These are phyloP conservation scores for Diaporthe helianthi DNA, from an alignment of 2,329 filamentous ascomycete genomes.

Conservation along the genomic window DNA sequence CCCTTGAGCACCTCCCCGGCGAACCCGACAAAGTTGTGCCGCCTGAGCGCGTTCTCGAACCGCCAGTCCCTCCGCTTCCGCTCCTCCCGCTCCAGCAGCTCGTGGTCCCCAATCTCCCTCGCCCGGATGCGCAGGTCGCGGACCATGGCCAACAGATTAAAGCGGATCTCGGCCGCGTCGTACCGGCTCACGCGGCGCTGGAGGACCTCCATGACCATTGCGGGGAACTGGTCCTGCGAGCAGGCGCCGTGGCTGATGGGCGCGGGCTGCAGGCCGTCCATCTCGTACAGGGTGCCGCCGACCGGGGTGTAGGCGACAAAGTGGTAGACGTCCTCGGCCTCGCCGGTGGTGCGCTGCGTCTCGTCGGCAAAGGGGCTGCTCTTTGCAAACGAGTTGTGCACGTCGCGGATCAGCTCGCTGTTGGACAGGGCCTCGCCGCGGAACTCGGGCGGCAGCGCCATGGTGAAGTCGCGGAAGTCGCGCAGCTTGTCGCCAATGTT, in stretches of 20 bases:
- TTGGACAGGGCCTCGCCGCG: constrained; percentile 68
- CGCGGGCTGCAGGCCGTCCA: constrained; percentile 91
- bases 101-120: constrained; percentile 80
- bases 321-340: constrained; percentile 91
- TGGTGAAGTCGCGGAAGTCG: constrained; percentile 88
- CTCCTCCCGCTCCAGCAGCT: constrained; percentile 80
- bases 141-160: constrained; percentile 94
- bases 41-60: constrained; percentile 91
- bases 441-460: constrained; percentile 78
- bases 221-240: constrained; percentile 73
- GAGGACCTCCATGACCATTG: constrained; percentile 84
- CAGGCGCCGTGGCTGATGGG: constrained; percentile 89
- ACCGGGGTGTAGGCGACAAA: constrained; percentile 94
- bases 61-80: constrained; percentile 85
- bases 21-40: constrained; percentile 97
- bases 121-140: constrained; percentile 81
- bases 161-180: constrained; percentile 85
- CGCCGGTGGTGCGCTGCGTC: constrained; percentile 73
- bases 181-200: constrained; percentile 85
- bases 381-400: constrained; percentile 90
- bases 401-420: constrained; percentile 73
- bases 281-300: constrained; percentile 83
- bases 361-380: constrained; percentile 93
- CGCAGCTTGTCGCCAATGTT: constrained; percentile 74
- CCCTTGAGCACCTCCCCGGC: constrained; percentile 88